Conservation (phyloP, 129 eudicot species). For the Chrysanthemum seticuspe region DNA sequence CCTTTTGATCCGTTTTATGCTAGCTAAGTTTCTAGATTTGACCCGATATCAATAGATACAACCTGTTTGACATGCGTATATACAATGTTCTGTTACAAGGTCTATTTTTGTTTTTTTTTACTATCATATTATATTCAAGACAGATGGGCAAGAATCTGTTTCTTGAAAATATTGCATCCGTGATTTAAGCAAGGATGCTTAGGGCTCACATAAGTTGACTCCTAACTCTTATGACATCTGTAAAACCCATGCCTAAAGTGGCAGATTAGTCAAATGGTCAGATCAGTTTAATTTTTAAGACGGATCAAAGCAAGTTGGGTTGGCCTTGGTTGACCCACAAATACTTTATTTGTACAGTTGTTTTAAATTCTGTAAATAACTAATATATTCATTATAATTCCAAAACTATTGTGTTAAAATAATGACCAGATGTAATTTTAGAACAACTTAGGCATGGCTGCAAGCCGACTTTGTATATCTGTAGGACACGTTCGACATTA, state of each 20-base stretch:
- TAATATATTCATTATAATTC: too few relatives aligned
- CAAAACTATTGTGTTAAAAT: too few relatives aligned
- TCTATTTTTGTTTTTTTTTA: neutral
- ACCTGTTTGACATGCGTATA: conserved; percentile 1
- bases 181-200: neutral
- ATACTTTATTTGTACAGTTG: too few relatives aligned
- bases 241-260: neutral
- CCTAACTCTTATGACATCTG: neutral
- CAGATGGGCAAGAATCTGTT: neutral
- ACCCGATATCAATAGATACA: neutral
- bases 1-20: too few relatives aligned
- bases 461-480: too few relatives aligned
- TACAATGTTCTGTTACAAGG: neutral
- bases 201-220: neutral
- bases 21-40: neutral
- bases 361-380: too few relatives aligned
- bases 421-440: too few relatives aligned
- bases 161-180: neutral
- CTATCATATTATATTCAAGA: neutral
- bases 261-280: neutral
- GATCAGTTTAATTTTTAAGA: neutral
- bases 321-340: too few relatives aligned
- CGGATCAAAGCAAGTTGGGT: too few relatives aligned
- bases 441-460: too few relatives aligned
- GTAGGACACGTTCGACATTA: too few relatives aligned